Conservation (phyloP, 176 grass and related monocot species). For the Oryza meyeriana region DNA sequence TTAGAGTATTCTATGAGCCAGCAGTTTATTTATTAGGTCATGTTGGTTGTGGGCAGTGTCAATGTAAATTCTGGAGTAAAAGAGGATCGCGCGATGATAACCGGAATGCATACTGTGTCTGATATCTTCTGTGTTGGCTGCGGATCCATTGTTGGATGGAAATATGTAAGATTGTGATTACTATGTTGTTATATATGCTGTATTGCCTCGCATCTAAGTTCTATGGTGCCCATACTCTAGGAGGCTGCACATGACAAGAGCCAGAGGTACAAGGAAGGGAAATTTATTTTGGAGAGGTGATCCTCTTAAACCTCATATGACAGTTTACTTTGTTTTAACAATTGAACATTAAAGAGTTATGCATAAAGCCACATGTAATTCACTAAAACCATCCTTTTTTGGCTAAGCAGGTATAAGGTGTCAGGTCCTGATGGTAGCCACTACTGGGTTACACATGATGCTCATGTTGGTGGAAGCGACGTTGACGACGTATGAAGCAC, state of each 20-base stretch:
- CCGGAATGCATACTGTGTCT: slow-evolving; percentile 91
- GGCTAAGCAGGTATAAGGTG: slow-evolving; percentile 65
- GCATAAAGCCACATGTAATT: not conserved
- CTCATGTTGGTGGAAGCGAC: slow-evolving; percentile 59
- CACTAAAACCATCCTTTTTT: slow-evolving; percentile 15
- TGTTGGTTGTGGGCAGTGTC: slow-evolving; percentile 55
- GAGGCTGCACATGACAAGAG: slow-evolving; percentile 67
- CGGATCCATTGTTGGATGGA: slow-evolving; percentile 97
- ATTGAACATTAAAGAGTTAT: not conserved
- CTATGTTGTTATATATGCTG: slow-evolving; percentile 13
- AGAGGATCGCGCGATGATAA: slow-evolving; percentile 90
- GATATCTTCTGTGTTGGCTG: slow-evolving; percentile 99
- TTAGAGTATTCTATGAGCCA: not conserved
- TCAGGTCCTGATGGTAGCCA: slow-evolving; percentile 64
- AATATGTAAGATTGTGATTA: slow-evolving; percentile 81
- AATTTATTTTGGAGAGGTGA: slow-evolving; percentile 96
- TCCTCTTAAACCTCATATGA: not conserved
- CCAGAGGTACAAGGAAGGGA: slow-evolving; percentile 99
- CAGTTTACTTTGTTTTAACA: slow-evolving; percentile 12
- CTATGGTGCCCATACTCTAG: slow-evolving; percentile 49
- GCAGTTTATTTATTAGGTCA: slow-evolving; percentile 28
- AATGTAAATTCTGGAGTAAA: slow-evolving; percentile 83
- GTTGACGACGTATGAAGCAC: slow-evolving; percentile 56
- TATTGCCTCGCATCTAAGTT: slow-evolving; percentile 21
- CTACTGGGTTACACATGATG: slow-evolving; percentile 56